Base-by-base conservation (phyloP, 2,329 filamentous ascomycete species). In the Stagonosporopsis vannaccii region DNA sequence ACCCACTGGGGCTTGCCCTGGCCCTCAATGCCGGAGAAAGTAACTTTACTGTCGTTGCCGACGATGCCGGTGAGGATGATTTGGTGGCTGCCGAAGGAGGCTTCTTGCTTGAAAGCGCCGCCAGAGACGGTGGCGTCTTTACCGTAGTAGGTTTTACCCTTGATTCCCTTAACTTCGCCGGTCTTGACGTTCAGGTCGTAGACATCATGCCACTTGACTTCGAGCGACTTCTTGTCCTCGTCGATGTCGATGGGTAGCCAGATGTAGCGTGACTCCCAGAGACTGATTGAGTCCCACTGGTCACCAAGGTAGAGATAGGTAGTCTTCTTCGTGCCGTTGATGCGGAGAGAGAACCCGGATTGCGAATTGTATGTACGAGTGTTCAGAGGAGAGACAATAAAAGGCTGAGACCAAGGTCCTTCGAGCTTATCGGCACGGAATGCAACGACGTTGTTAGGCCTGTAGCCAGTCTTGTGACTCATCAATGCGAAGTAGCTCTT, bases 401-500 rank as follows among this genome's bases (percentile, higher is more conserved):
- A 84, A 0, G 82, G 82, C 63, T 84, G 82, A 2, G 80, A 83
- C 82, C 82, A 84, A 0, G 82, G 82, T 0, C 82, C 82, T 9
- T 69, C 70, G 5, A 84, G 73, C 0, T 72, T 77, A 62, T 84
- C 81, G 1, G 82, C 82, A 15, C 82, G 79, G 72, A 85, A 84
- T 1, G 81, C 82, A 6, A 86, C 82, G 1, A 85, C 83, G 47
- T 85, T 86, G 47, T 87, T 87, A 0, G 85, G 84, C n/a, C 85
- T 76, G 51, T 87, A 87, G 0, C 85, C 85, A 0, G 85, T 87
- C 75, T 87, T 87, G 59, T 87, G 85, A 61, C 82, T 85, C 84
- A 87, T 86, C 32, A 87, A 64, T 0, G 84, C 82, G 62, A 82
- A 87, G 62, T 87, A 87, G 61, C 82, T 85, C 56, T 79, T 77